Base-by-base conservation (phyloP, 2,329 filamentous ascomycete species). In the Acrocalymma vagum region DNA sequence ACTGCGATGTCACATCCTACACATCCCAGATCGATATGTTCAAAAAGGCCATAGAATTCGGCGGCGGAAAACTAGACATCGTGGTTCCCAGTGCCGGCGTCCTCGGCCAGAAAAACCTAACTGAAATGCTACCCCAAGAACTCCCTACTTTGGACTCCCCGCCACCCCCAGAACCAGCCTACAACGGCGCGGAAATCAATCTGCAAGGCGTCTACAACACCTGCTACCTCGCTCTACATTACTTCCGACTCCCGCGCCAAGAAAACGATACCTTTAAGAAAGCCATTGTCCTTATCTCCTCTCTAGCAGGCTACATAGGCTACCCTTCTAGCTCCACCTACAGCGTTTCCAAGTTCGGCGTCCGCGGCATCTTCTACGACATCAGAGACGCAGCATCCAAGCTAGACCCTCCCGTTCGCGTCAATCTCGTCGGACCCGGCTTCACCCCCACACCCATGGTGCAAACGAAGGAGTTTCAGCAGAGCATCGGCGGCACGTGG, bases 61-160 rank as follows among this genome's bases (percentile, higher is more conserved):
- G 60, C 4, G 43, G 51, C 1, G 53, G 44, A 6, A 59, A 40
- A 9, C 31, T 71, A 16, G 66, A 71, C 26, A 31, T 67, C 11
- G 61, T 66, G 3, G 48, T 69, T 4, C 53, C 63, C 4, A 55
- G 51, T 13, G 66, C 68, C 2, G 68, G 65, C 17, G 48, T 65
- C 8, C 40, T 59, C 25, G 48, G 47, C 2, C 47, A 62, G 22
- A 41, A 48, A 28, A 60, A 54, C n/a, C 37, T 65, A 9, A 42
- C 62, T 37, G 45, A 56, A 11, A 60, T 60, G 48, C 44, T 47
- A n/a, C 43, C 53, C 15, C 17, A 32, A 2, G 32, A 26, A 8
- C 23, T 29, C 8, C 37, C 47, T 4, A 45, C 45, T 4, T 28
- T 56, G 7, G 44, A 58, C 15, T 32, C 31, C 4, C 26, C 51